Evolutionary conservation across 2,329 filamentous ascomycete genomes (phyloP).

Genomic region (Gaeumannomyces tritici): DNA sequence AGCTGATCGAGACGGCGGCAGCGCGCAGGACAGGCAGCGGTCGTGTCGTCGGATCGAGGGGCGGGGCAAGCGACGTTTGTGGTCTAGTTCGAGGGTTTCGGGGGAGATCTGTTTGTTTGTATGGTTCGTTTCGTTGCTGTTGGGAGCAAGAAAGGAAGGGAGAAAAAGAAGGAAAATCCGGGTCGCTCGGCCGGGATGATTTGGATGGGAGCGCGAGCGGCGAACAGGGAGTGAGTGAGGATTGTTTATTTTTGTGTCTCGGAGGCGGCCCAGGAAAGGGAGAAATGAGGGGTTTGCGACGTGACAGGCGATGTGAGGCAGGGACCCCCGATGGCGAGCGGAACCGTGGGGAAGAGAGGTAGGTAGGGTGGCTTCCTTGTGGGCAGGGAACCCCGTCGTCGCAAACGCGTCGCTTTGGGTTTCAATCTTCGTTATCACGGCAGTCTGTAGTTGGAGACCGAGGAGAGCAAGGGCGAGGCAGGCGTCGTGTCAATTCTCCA

Average conservation of each 20-base stretch:
- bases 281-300: conserved; percentile 6
- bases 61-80: background rate
- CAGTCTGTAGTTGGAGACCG: too few relatives aligned
- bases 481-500: too few relatives aligned
- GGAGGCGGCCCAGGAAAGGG: background rate
- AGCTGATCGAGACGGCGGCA: background rate
- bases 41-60: background rate
- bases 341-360: background rate
- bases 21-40: background rate
- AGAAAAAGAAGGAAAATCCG: too few relatives aligned
- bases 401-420: conserved; percentile 13
- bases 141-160: too few relatives aligned
- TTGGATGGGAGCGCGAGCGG: background rate
- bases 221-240: background rate
- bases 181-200: background rate
- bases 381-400: background rate
- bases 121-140: background rate
- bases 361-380: background rate
- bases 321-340: background rate
- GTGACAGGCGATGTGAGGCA: background rate
- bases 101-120: background rate
- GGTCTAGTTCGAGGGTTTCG: background rate
- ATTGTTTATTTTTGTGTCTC: background rate
- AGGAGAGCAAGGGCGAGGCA: too few relatives aligned
- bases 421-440: background rate